These are phyloP conservation scores for Claviceps arundinis DNA, from an alignment of 2,329 filamentous ascomycete species.

Conservation along the genomic window DNA sequence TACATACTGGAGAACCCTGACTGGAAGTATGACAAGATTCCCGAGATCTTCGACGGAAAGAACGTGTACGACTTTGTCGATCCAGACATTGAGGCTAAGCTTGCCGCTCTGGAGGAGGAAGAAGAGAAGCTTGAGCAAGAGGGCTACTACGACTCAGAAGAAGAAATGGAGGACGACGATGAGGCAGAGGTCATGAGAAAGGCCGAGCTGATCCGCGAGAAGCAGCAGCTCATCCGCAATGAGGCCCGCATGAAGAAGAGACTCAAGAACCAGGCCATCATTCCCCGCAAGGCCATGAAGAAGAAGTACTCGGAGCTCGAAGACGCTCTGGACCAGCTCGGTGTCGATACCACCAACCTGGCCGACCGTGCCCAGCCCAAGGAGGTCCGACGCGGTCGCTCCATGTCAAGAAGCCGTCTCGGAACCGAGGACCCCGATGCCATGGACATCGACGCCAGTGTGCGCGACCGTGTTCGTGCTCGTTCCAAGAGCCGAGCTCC, in stretches of 20 bases:
- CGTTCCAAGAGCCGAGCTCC: conserved; percentile 60
- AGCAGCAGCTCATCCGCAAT: conserved; percentile 83
- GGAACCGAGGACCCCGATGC: conserved; percentile 52
- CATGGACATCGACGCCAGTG: conserved; percentile 60
- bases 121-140: conserved; percentile 86
- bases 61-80: conserved; percentile 97
- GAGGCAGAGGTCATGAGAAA: conserved; percentile 81
- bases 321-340: conserved; percentile 69
- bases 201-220: conserved; percentile 90
- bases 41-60: conserved; percentile 87
- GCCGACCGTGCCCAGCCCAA: conserved; percentile 55
- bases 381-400: conserved; percentile 58
- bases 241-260: conserved; percentile 91
- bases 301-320: conserved; percentile 82
- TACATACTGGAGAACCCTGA: conserved; percentile 79
- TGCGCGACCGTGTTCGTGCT: conserved; percentile 50
- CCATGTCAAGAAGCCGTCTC: conserved; percentile 46
- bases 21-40: conserved; percentile 94
- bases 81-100: conserved; percentile 88
- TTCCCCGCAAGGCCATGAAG: conserved; percentile 69
- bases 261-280: conserved; percentile 91
- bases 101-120: conserved; percentile 84
- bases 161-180: conserved; percentile 72
- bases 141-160: conserved; percentile 84
- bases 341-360: conserved; percentile 68